These are phyloP conservation scores for Cordyceps farinosa DNA, from an alignment of 2,329 filamentous ascomycete species.

Conservation along the genomic window DNA sequence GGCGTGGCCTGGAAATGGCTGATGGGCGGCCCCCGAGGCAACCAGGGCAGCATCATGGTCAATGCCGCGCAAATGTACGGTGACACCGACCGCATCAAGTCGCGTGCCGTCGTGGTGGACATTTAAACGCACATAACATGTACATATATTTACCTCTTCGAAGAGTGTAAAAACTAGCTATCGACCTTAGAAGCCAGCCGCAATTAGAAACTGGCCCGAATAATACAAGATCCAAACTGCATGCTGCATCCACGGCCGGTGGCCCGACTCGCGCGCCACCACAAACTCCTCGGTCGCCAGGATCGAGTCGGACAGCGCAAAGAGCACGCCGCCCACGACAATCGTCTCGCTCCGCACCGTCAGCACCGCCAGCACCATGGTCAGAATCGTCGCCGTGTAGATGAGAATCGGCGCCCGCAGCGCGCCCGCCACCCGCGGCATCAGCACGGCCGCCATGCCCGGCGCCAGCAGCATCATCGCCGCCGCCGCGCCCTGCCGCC, in stretches of 20 bases:
- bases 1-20: conserved; percentile 54
- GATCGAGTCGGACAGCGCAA: conserved; percentile 33
- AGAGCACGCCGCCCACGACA: conserved; percentile 30
- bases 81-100: conserved; percentile 47
- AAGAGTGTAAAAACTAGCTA: background rate
- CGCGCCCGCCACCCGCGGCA: conserved; percentile 25
- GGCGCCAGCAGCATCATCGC: conserved; percentile 25
- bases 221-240: conserved; percentile 37
- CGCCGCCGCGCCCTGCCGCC: conserved; percentile 20
- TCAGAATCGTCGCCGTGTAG: conserved; percentile 31
- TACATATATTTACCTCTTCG: background rate
- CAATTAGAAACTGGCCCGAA: conserved; percentile 33
- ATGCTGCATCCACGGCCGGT: conserved; percentile 31
- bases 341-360: conserved; percentile 25
- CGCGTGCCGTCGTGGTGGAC: conserved; percentile 36
- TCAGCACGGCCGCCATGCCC: conserved; percentile 27
- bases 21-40: conserved; percentile 50
- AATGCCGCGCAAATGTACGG: conserved; percentile 57
- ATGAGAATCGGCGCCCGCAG: conserved; percentile 30
- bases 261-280: conserved; percentile 23
- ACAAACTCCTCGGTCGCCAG: conserved; percentile 34
- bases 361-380: conserved; percentile 32
- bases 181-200: conserved; percentile 10
- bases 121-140: conserved; percentile 23
- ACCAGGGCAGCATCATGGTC: conserved; percentile 50